These are phyloP conservation scores for Gastrodia elata DNA, from an alignment of 106 monocot species.

Conservation along the genomic window DNA sequence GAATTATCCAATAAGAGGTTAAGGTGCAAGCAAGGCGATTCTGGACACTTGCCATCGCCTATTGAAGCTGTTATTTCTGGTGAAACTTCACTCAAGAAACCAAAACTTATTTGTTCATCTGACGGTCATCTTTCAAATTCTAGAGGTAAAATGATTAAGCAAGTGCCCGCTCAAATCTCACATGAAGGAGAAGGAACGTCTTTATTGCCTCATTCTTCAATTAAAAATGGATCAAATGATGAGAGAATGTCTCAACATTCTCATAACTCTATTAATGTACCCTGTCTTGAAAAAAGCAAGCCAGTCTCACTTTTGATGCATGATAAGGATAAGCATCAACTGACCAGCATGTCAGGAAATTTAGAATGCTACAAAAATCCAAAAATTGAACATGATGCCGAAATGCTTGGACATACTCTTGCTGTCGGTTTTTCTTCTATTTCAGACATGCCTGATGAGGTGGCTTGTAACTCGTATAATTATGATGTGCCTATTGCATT, in stretches of 20 bases:
- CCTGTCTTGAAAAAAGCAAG: background rate
- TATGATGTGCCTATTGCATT: constrained; percentile 24
- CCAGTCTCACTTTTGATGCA: background rate
- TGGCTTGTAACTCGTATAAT: background rate
- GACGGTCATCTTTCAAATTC: background rate
- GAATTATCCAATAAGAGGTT: constrained; percentile 16
- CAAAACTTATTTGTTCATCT: constrained; percentile 5
- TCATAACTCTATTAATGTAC: background rate
- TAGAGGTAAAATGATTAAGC: constrained; percentile 3
- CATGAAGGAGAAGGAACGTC: background rate
- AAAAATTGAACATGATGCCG: constrained; percentile 11
- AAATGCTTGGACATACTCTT: background rate
- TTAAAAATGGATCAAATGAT: background rate
- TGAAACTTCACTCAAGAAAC: constrained; percentile 7
- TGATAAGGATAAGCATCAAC: constrained; percentile 10
- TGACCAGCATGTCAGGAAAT: constrained; percentile 2
- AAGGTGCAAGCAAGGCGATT: constrained; percentile 11
- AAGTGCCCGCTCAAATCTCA: background rate
- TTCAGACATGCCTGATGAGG: constrained; percentile 2
- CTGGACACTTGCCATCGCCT: background rate
- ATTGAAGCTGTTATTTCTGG: background rate
- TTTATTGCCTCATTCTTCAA: background rate
- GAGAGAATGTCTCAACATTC: constrained; percentile 7
- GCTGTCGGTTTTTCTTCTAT: background rate
- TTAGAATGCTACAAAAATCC: constrained; percentile 19